Evolutionary conservation across 1,284 basidiomycete genomes (phyloP), one percentile per base, ranked within the genome.

Genomic region (Apiotrichum sp.): DNA sequence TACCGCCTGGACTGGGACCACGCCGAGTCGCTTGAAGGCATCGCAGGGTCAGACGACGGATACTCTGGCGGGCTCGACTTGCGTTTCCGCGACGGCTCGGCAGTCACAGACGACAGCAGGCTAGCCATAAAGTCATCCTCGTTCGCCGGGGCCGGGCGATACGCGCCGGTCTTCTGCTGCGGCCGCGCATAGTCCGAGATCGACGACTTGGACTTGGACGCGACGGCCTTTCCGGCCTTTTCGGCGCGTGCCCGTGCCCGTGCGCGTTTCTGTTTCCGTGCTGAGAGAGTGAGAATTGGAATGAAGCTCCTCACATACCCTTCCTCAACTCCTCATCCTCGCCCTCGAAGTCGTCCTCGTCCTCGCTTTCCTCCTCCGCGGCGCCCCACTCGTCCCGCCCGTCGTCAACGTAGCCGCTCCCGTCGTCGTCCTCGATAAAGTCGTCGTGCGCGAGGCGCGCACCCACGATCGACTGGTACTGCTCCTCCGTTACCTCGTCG

Each of bases 401-500:
- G 67, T 96, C 89, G 76, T 99, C 96, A 68, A 89, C 86, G 71
- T 99, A 98, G 10, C 91, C 96, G 22, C 81, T 84, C 0, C 88
- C 83, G 52, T 93, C 93, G n/a, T n/a, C n/a, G 77, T 98, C 96
- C 68, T 98, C 93, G 46, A 89, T 86, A 31, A 47, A 57, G 63
- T 98, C 98, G 67, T 97, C 92, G 65, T 82, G 80, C 63, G 89
- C 87, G n/a, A 96, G 80, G 16, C 96, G 82, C 2, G 86, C 85
- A 53, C 84, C 84, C 4, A 98, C 92, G 58, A 98, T 88, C 14
- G 82, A 80, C 65, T 83, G 85, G 76, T 98, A 99, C 65, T 93
- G 86, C 34, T 91, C 88, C 62, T 98, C 95, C 0, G 86, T 84
- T n/a, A 99, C 89, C 67, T 90, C 88, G 70, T 98, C 93, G 70